Evolutionary conservation across 345 rosid genomes (phyloP), one percentile per base, ranked within the genome.

Genomic region (Eucalyptus erythrocorys): DNA sequence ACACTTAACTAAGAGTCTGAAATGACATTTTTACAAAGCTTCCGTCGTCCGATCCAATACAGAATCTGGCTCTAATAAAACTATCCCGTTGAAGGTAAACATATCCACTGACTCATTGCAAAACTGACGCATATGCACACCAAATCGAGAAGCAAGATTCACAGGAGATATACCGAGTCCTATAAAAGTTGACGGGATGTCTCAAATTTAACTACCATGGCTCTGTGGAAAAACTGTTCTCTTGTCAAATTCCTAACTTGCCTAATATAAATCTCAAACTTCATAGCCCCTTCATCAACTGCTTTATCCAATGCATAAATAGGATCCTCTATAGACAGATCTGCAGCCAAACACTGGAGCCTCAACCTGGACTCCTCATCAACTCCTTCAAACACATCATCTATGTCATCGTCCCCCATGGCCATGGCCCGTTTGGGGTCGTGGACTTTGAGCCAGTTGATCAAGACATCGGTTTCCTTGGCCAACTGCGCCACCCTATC

Each of bases 201-300:
- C 45, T 87, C 53, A 19, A 87, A 55, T n/a, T 87, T 87, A 32
- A 90, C 37, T 14, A 88, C 86, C 89, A 2, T 40, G 16, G 68
- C 89, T 85, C 93, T 92, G 87, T 32, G 86, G 17, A 48, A 49
- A 85, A 93, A 96, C 85, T 96, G 97, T 88, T 95, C 98, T 91
- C 98, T 97, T 3, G 92, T 93, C 94, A 96, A 90, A 12, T n/a
- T 89, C 88, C 99, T 94, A 21, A 97, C 94, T 79, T 92, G 95
- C 91, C 24, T 96, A 10, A 96, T 68, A 81, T 97, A 97, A 11
- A 51, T 89, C 55, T 92, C 96, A 48, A 94, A 86, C 19, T 86
- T 89, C 90, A 95, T 71, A 42, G 50, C 90, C 45, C 93, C 94
- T 16, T 34, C 82, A 86, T 89, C 94, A 32, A 91, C 64, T 34